phyloP scores from a whole-genome alignment of 441 rosid genomes.

The Erysimum cheiri region DNA sequence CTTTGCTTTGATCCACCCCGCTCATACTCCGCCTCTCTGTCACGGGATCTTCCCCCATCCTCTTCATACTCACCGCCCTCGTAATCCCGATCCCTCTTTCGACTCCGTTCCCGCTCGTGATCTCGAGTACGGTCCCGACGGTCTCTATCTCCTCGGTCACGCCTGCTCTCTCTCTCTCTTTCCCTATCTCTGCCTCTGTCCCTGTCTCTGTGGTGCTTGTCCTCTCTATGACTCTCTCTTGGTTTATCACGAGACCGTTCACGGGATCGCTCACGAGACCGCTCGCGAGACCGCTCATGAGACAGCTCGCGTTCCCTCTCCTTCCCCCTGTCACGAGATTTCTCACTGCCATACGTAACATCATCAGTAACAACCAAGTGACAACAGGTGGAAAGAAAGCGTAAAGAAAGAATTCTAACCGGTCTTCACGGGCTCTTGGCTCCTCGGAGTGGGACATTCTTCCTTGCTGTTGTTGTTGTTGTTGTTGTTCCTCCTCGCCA shows the following conservation, averaged over 20 bases:
- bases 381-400: neutral
- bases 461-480: constrained; percentile 43
- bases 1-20: constrained; percentile 56
- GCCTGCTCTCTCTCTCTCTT: constrained; percentile 40
- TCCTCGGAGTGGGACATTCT: constrained; percentile 74
- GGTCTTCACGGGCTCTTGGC: constrained; percentile 76
- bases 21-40: constrained; percentile 47
- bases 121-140: constrained; percentile 53
- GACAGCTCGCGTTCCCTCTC: constrained; percentile 81
- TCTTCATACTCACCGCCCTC: constrained; percentile 61
- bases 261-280: constrained; percentile 76
- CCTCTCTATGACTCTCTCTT: constrained; percentile 83
- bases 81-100: constrained; percentile 61
- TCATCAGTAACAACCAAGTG: constrained; percentile 11
- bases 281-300: constrained; percentile 82
- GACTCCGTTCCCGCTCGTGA: constrained; percentile 38
- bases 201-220: constrained; percentile 77
- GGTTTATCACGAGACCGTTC: constrained; percentile 84
- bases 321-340: constrained; percentile 78
- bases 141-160: constrained; percentile 47
- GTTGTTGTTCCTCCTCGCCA: constrained; percentile 69
- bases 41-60: constrained; percentile 68
- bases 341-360: constrained; percentile 49
- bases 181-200: constrained; percentile 51
- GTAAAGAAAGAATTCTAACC: constrained; percentile 45